Evolutionary conservation across 2,329 filamentous ascomycete genomes (phyloP), one percentile per base, ranked within the genome.

Genomic region (Camillea tinctor): DNA sequence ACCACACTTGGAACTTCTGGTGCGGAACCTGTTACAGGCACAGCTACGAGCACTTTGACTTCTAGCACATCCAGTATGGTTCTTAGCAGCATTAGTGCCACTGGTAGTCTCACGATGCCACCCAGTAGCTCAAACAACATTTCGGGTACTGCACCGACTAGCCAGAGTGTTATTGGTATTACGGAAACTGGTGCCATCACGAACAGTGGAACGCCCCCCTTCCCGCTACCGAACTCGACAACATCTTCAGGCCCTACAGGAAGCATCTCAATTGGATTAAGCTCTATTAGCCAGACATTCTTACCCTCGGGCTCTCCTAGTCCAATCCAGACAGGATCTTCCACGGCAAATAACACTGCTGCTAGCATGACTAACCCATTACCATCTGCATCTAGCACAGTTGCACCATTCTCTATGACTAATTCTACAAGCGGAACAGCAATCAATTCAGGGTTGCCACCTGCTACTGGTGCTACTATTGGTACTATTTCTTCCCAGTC

Each of bases 71-170:
- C 61, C 6, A 64, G 56, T 59, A 61, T 64, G 53, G 50, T 60
- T 11, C 50, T 64, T 13, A 72, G 64, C 48, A 71, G 69, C 20
- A 21, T 70, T 40, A 60, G 66, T 26, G 62, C 68, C 11, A 67
- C 68, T n/a, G 69, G 68, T 13, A 68, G 66, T 52, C 60, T 72
- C 20, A 66, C 66, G 9, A 40, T 58, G 17, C 52, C 61, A 20
- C 56, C 55, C n/a, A 51, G 59, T 51, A 19, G 49, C 9, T 65
- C 63, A 15, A 67, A 57, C 48, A 61, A 58, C 52, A 7, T n/a
- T 13, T n/a, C 49, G n/a, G 58, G 40, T 9, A 60, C 58, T 49
- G 44, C 21, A 3, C 26, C 58, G 26, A 23, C 20, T 5, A 56
- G 50, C 1, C 20, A 49, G 13, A 58, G 51, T 40, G 21, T 22